Percentiles rank a stretch among this genome's conserved stretches.
These are phyloP conservation scores for Hygrocybe punicea DNA, from an alignment of 768 basidiomycete species.

Conservation along the genomic window DNA sequence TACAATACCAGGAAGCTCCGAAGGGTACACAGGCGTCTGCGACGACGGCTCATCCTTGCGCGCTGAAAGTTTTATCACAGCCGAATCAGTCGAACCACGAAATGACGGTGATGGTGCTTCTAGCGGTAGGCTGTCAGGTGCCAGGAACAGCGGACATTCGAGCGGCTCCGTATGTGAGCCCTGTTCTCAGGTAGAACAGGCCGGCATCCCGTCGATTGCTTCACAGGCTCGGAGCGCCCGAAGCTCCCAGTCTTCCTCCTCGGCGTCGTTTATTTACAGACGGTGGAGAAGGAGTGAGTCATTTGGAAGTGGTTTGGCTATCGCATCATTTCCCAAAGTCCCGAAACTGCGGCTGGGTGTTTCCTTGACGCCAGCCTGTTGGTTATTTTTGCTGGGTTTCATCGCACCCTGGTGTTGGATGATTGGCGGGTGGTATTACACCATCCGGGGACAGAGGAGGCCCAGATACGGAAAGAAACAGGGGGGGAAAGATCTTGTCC, in stretches of 20 bases:
- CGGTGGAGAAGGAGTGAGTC: constrained; percentile 48
- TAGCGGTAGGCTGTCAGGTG: background rate
- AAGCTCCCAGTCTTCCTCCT: constrained; percentile 34
- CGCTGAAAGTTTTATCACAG: constrained; percentile 58
- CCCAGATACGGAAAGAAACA: constrained; percentile 29
- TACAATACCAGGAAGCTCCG: constrained; percentile 40
- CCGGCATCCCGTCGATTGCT: background rate
- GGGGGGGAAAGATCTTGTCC: constrained; percentile 13
- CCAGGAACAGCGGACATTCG: background rate
- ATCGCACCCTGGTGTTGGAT: constrained; percentile 73
- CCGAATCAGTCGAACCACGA: constrained; percentile 22
- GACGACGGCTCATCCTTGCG: constrained; percentile 46
- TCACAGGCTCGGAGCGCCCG: background rate
- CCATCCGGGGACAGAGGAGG: constrained; percentile 43
- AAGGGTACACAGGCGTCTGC: constrained; percentile 27
- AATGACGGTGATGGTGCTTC: background rate
- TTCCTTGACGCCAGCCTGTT: constrained; percentile 44
- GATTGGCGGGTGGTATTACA: constrained; percentile 70
- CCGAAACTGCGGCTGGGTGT: constrained; percentile 31
- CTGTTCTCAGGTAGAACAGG: background rate
- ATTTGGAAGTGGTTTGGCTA: constrained; percentile 34
- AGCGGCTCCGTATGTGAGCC: background rate
- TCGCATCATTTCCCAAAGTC: constrained; percentile 25
- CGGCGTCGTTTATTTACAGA: constrained; percentile 48
- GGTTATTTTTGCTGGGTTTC: constrained; percentile 76